Percentiles rank a stretch among this genome's conserved stretches.
phyloP scores from a whole-genome alignment of 306 rosid species.

The Medicago truncatula region MtrunA17r5.0-ANR NC_053045.1:31347001-31347500 shows the following conservation, averaged over 20 bases:
- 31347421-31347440: constrained; percentile 64
- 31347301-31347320: constrained; percentile 35
- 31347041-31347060: constrained; percentile 2
- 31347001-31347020: neutral
- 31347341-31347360: constrained; percentile 89
- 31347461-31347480: neutral
- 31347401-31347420: constrained; percentile 99
- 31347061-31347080: constrained; percentile 83
- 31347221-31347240: constrained; percentile 85
- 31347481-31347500: neutral
- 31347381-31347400: constrained; percentile 95
- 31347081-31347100: constrained; percentile 93
- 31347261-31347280: neutral
- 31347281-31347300: neutral
- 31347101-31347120: constrained; percentile 91
- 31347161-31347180: constrained; percentile 93
- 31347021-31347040: neutral
- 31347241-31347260: constrained; percentile 90
- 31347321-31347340: constrained; percentile 37
- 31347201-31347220: constrained; percentile 96
- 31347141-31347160: constrained; percentile 97
- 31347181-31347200: constrained; percentile 64
- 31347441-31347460: neutral
- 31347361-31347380: constrained; percentile 95
- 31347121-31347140: constrained; percentile 80